These are phyloP conservation scores for Parsonsia alboflavescens DNA, from an alignment of 257 asterid genomes.

Conservation along the genomic window DNA sequence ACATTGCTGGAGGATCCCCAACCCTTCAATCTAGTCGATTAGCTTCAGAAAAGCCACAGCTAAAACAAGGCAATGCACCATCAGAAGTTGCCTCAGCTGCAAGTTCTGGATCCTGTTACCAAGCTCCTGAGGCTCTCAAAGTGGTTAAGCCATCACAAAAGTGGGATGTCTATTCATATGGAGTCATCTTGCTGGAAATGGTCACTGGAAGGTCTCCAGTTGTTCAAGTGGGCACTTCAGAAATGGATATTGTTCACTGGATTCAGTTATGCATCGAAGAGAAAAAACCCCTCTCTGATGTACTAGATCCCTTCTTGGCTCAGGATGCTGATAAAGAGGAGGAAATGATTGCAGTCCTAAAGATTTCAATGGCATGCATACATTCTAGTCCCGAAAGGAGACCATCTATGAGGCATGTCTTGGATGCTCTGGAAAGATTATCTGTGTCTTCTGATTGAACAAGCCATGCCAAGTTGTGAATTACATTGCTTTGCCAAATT, in stretches of 20 bases:
- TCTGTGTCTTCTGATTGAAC: conserved; percentile 27
- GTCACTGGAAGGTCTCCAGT: conserved; percentile 62
- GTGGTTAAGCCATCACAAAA: conserved; percentile 86
- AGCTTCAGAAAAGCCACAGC: conserved; percentile 49
- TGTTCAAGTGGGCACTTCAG: conserved; percentile 52
- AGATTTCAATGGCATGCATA: conserved; percentile 85
- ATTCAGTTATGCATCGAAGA: conserved; percentile 86
- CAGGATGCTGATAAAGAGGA: conserved; percentile 70
- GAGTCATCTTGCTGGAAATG: conserved; percentile 77
- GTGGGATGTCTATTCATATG: conserved; percentile 87
- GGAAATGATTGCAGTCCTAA: conserved; percentile 70
- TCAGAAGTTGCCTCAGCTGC: conserved; percentile 52
- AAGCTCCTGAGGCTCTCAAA: conserved; percentile 80
- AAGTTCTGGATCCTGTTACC: conserved; percentile 50
- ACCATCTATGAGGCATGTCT: conserved; percentile 72
- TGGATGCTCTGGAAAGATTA: conserved; percentile 61
- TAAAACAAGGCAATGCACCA: conserved; percentile 37
- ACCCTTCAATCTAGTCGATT: conserved; percentile 48
- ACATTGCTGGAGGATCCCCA: conserved; percentile 78
- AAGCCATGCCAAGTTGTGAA: conserved; percentile 8
- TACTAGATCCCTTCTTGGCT: conserved; percentile 57
- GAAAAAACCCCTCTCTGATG: conserved; percentile 73
- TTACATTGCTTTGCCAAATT: neutral
- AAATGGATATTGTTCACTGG: conserved; percentile 75
- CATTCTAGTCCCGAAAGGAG: conserved; percentile 66